Evolutionary conservation across 371 early-diverging fungal genomes (phyloP).

Genomic region (Mortierella sp.): DNA sequence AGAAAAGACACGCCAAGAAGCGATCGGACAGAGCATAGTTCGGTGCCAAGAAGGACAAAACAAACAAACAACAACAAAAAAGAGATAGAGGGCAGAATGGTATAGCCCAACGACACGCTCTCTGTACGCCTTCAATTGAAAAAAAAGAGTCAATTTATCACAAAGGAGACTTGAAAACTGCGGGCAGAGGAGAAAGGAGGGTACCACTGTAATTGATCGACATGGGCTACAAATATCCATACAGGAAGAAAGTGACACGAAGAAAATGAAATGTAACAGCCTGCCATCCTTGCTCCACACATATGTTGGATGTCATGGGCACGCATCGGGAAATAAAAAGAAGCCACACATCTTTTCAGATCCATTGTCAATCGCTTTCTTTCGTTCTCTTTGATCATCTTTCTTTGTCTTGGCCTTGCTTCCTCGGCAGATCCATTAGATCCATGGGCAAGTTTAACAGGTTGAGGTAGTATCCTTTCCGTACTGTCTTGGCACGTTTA

Average conservation of each 20-base stretch:
- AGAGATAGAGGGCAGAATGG: conserved; percentile 4
- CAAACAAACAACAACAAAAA: neutral
- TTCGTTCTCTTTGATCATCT: too few species aligned
- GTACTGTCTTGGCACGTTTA: neutral
- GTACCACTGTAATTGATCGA: neutral
- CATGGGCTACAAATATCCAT: neutral
- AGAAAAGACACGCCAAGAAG: neutral
- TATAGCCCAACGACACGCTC: too few species aligned
- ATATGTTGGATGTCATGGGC: too few species aligned
- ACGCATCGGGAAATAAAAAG: too few species aligned
- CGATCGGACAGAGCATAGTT: neutral
- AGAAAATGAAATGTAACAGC: neutral
- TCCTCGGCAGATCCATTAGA: too few species aligned
- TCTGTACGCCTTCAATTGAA: too few species aligned
- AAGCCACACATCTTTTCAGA: too few species aligned
- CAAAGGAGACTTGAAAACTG: neutral
- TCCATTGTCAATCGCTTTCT: too few species aligned
- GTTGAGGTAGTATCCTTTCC: too few species aligned
- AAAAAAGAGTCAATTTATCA: too few species aligned
- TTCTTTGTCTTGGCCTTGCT: too few species aligned
- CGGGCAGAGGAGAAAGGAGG: neutral
- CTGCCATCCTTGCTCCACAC: neutral
- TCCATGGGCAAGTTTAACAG: too few species aligned
- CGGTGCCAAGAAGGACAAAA: neutral
- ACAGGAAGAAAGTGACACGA: neutral